A percentile compares a stretch with the other conserved stretches of the same genome.
phyloP scores from a whole-genome alignment of 2,329 filamentous ascomycete genomes.

The Pseudocercospora pini-densiflorae region DNA sequence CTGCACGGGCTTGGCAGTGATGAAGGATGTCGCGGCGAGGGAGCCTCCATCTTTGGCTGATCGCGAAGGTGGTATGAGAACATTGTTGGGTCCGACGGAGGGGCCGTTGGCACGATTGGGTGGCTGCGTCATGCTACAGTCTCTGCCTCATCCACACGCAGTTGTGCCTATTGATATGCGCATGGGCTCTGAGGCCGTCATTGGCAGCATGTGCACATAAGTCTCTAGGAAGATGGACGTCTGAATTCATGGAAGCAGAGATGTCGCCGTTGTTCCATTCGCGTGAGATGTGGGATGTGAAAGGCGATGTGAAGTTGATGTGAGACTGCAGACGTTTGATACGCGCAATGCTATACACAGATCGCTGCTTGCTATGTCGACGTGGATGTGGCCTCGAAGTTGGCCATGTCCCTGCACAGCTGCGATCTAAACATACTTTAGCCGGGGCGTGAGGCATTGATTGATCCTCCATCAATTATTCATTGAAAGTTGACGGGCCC shows the following conservation, averaged over 20 bases:
- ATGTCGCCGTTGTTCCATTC: slow-evolving; percentile 17
- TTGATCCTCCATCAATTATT: not conserved
- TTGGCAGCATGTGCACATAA: slow-evolving; percentile 15
- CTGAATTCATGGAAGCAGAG: slow-evolving; percentile 28
- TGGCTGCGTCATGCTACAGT: slow-evolving; percentile 31
- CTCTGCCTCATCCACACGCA: not conserved
- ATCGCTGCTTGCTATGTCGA: not conserved
- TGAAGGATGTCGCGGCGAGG: slow-evolving; percentile 57
- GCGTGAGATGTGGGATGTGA: slow-evolving; percentile 1
- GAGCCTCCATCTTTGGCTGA: slow-evolving; percentile 59
- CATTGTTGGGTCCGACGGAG: slow-evolving; percentile 36
- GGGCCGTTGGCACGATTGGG: slow-evolving; percentile 38
- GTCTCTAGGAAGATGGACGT: slow-evolving; percentile 25
- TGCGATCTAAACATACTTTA: not conserved
- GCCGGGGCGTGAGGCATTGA: not conserved
- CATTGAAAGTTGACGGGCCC: not conserved
- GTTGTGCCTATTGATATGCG: slow-evolving; percentile 18
- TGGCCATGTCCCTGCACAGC: not conserved
- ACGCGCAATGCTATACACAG: not conserved
- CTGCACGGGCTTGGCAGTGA: slow-evolving; percentile 58
- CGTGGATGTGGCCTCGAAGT: not conserved
- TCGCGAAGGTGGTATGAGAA: slow-evolving; percentile 49
- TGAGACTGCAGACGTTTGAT: not conserved
- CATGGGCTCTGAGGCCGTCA: slow-evolving; percentile 28
- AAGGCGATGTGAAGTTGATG: not conserved